Evolutionary conservation across 371 early-diverging fungal species (phyloP).

Genomic region (Quaeritorhiza haematococci): DNA sequence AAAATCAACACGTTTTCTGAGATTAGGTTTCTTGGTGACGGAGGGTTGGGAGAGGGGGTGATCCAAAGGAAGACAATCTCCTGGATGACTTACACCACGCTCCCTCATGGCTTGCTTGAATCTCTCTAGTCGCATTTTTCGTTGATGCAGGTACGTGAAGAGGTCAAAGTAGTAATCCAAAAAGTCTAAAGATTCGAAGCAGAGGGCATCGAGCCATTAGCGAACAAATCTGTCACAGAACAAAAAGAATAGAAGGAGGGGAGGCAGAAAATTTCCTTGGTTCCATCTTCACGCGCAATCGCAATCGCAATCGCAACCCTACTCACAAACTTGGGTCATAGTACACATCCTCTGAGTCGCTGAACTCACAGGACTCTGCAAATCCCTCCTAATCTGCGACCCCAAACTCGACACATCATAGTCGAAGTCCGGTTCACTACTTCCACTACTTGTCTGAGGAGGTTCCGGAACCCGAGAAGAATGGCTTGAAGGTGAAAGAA

Average conservation of each 20-base stretch:
- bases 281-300: too few relatives aligned
- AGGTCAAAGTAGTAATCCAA: constrained; percentile 73
- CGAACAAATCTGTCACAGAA: not conserved
- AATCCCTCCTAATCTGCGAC: not conserved
- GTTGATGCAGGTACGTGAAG: constrained; percentile 61
- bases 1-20: too few relatives aligned
- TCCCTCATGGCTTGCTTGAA: constrained; percentile 45
- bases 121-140: constrained; percentile 48
- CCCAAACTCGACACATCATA: not conserved
- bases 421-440: not conserved
- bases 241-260: not conserved
- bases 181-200: constrained; percentile 45
- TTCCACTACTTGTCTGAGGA: not conserved
- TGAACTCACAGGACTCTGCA: not conserved
- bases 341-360: constrained; percentile 28
- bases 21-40: not conserved
- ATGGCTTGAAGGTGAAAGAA: too few relatives aligned
- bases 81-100: not conserved
- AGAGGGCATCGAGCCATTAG: not conserved
- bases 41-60: too few relatives aligned
- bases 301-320: too few relatives aligned
- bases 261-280: too few relatives aligned
- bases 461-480: too few relatives aligned
- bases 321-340: constrained; percentile 37
- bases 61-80: constrained; percentile 15